Evolutionary conservation across 2,329 filamentous ascomycete species (phyloP), one percentile per base, ranked within the genome.

Genomic region (Aspergillus glaucus): DNA sequence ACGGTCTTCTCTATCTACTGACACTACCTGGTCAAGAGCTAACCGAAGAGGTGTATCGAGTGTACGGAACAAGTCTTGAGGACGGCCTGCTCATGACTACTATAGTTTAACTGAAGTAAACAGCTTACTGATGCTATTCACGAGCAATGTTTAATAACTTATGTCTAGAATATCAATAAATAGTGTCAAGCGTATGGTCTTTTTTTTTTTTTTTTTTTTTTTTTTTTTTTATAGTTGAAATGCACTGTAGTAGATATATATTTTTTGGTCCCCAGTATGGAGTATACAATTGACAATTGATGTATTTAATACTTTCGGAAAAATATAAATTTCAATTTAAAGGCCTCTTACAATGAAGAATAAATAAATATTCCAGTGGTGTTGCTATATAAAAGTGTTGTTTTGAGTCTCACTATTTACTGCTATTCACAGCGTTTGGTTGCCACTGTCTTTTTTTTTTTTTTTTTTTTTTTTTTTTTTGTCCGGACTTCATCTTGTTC

Each of bases 401-500:
- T 28, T 9, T 28, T 12, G 9, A 15, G n/a, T 43, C 15, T 30
- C 26, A 34, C 12, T 32, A 34, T 32, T 34, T 43, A 26, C 6
- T 43, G 19, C 24, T 45, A 19, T 45, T 32, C 19, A 17, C n/a
- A 26, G 19, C 28, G 19, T 32, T 47, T 28, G 17, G 22, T 48
- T 48, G 47, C 45, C 48, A 52, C 48, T 48, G 30, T 45, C 15
- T 15, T 24, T 30, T 32, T 37, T 39, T 28, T 24, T 6, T 44
- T 49, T 46, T 46, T 47, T 47, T 50, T 52, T 48, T 24, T n/a
- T n/a, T n/a, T n/a, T n/a, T n/a, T n/a, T n/a, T 28, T 32, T 26
- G 34, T 36, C 26, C 26, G 26, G 26, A 28, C 26, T 4, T 28
- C 26, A 28, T 44, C 30, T 44, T 45, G 17, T 41, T 45, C 49